phyloP scores from a whole-genome alignment of 208 protist species.

The Leptomonas pyrrhocoris region DNA sequence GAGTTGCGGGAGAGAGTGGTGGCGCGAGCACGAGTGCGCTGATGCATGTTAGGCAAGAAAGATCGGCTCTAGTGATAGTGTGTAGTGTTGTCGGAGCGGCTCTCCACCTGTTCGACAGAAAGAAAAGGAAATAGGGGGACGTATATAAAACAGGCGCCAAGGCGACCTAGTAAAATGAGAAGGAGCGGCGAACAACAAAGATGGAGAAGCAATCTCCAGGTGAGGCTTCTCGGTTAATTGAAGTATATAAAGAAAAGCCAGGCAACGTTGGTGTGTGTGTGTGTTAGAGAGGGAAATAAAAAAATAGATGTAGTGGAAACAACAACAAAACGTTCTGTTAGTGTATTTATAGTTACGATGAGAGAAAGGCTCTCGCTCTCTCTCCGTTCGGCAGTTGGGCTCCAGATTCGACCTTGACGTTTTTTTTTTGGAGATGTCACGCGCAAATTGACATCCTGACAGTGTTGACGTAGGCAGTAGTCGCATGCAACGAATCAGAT shows the following conservation, averaged over 20 bases:
- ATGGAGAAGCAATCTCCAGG: background rate
- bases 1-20: background rate
- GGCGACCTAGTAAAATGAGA: too few species aligned
- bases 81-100: background rate
- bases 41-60: slow-evolving; percentile 9
- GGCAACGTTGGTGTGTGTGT: background rate
- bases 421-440: too few species aligned
- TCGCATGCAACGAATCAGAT: background rate
- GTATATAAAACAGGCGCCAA: too few species aligned
- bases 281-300: too few species aligned
- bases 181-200: background rate
- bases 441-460: background rate
- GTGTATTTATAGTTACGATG: background rate
- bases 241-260: background rate
- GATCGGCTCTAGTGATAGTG: background rate
- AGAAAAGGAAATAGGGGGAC: too few species aligned
- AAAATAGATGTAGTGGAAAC: too few species aligned
- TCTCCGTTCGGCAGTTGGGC: slow-evolving; percentile 1
- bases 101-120: too few species aligned
- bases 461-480: background rate
- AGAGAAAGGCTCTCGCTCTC: background rate
- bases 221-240: background rate
- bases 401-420: background rate
- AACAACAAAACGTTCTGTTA: too few species aligned
- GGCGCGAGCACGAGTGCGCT: background rate